Evolutionary conservation across 495 filamentous ascomycete genomes (phyloP).

Genomic region (Xylaria acuta): DNA sequence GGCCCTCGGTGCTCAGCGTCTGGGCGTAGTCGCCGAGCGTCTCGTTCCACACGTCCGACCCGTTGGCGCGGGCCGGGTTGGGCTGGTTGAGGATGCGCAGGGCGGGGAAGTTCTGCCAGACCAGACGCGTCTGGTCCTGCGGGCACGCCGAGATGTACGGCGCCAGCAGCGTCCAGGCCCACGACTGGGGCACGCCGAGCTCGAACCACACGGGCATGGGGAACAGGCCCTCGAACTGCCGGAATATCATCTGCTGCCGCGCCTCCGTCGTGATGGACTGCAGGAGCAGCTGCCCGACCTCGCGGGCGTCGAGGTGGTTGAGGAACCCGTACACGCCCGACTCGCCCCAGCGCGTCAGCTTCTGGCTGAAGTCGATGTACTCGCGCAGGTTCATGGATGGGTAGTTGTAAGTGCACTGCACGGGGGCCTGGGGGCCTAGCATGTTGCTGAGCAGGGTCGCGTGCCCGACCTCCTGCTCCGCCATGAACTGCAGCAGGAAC

Average conservation of each 20-base stretch:
- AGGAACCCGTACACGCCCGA: constrained; percentile 86
- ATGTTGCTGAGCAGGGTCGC: constrained; percentile 81
- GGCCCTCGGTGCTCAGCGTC: constrained; percentile 43
- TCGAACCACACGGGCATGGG: constrained; percentile 90
- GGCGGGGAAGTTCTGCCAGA: constrained; percentile 89
- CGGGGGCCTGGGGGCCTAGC: constrained; percentile 74
- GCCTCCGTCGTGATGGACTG: constrained; percentile 85
- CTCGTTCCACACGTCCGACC: constrained; percentile 61
- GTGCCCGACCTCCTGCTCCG: constrained; percentile 83
- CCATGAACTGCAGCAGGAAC: constrained; percentile 82
- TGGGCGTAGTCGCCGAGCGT: constrained; percentile 57
- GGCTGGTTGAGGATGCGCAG: constrained; percentile 79
- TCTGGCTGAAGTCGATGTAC: constrained; percentile 86
- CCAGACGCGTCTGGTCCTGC: constrained; percentile 71
- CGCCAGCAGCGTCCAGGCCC: constrained; percentile 85
- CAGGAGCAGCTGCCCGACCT: constrained; percentile 73
- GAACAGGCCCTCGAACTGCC: constrained; percentile 82
- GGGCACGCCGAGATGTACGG: constrained; percentile 86
- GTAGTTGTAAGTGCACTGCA: constrained; percentile 83
- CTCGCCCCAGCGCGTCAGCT: constrained; percentile 82
- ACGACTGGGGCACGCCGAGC: constrained; percentile 80
- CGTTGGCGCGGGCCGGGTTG: constrained; percentile 68
- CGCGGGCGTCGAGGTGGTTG: constrained; percentile 77
- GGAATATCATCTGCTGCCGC: constrained; percentile 87
- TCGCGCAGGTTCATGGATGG: constrained; percentile 78